A percentile compares a stretch with the other conserved stretches of the same genome.
Conservation (phyloP, 495 filamentous ascomycete genomes). For the Gamarada debralockiae region DNA sequence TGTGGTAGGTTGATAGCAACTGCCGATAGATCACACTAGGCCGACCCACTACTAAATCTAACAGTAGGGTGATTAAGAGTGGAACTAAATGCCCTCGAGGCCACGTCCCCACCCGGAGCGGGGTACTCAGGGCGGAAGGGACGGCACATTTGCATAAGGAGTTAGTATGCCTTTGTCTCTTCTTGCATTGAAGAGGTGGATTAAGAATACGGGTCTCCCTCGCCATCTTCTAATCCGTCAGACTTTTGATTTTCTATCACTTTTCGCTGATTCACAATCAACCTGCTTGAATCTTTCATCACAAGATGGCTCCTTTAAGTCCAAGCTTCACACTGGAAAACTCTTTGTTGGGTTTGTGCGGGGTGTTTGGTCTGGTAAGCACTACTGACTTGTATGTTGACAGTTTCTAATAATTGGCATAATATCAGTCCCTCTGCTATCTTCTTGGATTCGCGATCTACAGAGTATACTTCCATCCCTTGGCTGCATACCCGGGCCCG, state of each 20-base stretch:
- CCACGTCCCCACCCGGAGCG: neutral
- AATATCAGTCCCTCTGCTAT: slow-evolving; percentile 3
- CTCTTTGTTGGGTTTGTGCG: neutral
- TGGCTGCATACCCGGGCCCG: slow-evolving; percentile 42
- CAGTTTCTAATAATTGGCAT: neutral
- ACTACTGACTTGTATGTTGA: neutral
- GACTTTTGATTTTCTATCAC: neutral
- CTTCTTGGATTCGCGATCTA: slow-evolving; percentile 4
- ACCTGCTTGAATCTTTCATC: neutral
- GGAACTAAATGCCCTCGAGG: neutral
- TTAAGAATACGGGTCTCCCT: neutral
- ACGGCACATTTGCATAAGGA: neutral
- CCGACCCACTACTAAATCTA: neutral
- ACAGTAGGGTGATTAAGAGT: neutral
- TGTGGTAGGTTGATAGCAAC: neutral
- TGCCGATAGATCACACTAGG: neutral
- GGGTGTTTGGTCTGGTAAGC: neutral
- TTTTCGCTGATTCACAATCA: neutral
- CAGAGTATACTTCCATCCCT: slow-evolving; percentile 37
- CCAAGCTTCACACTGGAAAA: neutral
- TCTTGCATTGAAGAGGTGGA: neutral
- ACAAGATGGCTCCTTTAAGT: neutral
- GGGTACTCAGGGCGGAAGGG: neutral
- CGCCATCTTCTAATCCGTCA: neutral
- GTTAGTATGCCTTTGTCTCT: neutral